Conservation (phyloP, 2,329 filamentous ascomycete genomes). For the Fusarium metavorans region DNA sequence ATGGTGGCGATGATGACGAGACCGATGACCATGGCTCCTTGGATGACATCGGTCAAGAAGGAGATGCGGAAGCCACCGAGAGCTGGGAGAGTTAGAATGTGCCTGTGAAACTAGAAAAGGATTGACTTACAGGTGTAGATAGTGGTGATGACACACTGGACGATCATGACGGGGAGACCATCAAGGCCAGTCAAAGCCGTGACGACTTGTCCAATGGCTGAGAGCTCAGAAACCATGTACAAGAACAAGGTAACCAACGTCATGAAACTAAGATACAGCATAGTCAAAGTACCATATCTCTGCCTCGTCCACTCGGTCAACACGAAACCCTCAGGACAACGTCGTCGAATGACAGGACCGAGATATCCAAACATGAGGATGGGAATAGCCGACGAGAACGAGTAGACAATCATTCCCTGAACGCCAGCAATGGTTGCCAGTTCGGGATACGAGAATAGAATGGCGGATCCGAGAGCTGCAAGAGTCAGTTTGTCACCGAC, state of each 20-base stretch:
- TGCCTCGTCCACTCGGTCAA: slow-evolving; percentile 87
- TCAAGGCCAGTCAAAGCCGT: slow-evolving; percentile 79
- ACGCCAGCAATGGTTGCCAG: slow-evolving; percentile 83
- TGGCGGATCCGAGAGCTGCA: slow-evolving; percentile 84
- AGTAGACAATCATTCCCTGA: slow-evolving; percentile 83
- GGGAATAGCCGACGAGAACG: slow-evolving; percentile 77
- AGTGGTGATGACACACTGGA: slow-evolving; percentile 82
- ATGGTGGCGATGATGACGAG: slow-evolving; percentile 82
- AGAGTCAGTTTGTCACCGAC: slow-evolving; percentile 56
- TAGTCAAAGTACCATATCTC: slow-evolving; percentile 77
- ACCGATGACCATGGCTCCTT: slow-evolving; percentile 81
- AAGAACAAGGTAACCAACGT: slow-evolving; percentile 85
- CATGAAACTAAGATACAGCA: slow-evolving; percentile 80
- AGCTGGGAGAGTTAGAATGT: slow-evolving; percentile 58
- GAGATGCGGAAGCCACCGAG: slow-evolving; percentile 87
- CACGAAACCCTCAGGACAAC: slow-evolving; percentile 86
- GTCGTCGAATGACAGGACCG: slow-evolving; percentile 81
- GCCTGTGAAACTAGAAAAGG: too few relatives aligned
- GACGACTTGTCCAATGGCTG: slow-evolving; percentile 83
- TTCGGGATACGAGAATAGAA: slow-evolving; percentile 85
- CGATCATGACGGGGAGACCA: slow-evolving; percentile 80
- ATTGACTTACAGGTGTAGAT: slow-evolving; percentile 78
- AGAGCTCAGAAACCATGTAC: slow-evolving; percentile 89
- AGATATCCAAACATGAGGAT: slow-evolving; percentile 80
- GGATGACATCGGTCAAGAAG: slow-evolving; percentile 85